Conservation (phyloP, 352 stramenopile genomes). For the Elongisporangium anandrum region DNA sequence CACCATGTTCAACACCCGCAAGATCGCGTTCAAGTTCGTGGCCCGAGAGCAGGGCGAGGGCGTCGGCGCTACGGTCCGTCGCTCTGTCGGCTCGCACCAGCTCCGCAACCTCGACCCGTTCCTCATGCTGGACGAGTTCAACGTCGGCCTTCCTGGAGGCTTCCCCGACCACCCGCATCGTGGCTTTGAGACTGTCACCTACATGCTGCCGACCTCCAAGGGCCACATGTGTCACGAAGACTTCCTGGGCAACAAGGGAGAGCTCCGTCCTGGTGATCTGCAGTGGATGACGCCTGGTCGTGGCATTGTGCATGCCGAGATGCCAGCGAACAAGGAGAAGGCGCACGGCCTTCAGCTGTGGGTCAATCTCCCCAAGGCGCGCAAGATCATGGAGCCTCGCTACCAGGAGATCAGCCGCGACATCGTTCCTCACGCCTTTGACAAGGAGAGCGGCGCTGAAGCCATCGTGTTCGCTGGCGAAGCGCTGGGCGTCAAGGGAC, state of each 20-base stretch:
- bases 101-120: constrained; percentile 49
- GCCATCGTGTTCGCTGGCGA: constrained; percentile 51
- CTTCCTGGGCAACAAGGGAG: constrained; percentile 57
- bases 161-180: constrained; percentile 90
- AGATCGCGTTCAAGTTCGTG: constrained; percentile 50
- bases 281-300: constrained; percentile 58
- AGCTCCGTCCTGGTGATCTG: constrained; percentile 38
- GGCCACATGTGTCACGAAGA: constrained; percentile 87
- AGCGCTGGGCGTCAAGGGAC: constrained; percentile 35
- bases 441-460: constrained; percentile 30
- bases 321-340: constrained; percentile 26
- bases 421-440: constrained; percentile 28
- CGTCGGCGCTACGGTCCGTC: constrained; percentile 47
- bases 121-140: constrained; percentile 59
- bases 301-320: constrained; percentile 52
- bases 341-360: constrained; percentile 47
- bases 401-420: constrained; percentile 52
- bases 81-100: constrained; percentile 45
- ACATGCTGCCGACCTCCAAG: constrained; percentile 67
- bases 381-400: constrained; percentile 43
- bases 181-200: constrained; percentile 92
- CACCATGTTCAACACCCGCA: constrained; percentile 17
- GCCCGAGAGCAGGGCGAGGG: constrained; percentile 46
- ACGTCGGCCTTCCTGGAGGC: constrained; percentile 54
- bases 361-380: constrained; percentile 39